Conservation (phyloP, 2,329 filamentous ascomycete species). For the Coniochaeta sp. region DNA sequence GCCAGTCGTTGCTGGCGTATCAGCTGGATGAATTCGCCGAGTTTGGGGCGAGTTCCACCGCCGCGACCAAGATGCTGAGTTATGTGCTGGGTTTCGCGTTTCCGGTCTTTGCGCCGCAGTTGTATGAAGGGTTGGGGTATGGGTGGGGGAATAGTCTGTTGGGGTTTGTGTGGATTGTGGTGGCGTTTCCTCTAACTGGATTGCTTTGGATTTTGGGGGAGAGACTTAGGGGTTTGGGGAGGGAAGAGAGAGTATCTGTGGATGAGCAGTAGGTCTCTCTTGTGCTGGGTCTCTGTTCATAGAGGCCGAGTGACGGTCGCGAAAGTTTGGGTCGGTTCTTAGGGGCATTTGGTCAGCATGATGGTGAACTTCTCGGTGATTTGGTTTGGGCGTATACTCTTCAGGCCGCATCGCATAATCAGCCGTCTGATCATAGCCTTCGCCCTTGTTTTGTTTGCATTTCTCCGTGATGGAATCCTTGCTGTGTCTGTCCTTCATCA, state of each 20-base stretch:
- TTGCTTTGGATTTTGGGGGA: conserved; percentile 11
- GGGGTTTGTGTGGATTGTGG: conserved; percentile 35
- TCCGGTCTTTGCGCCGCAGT: conserved; percentile 46
- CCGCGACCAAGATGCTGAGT: conserved; percentile 47
- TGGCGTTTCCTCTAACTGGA: conserved; percentile 33
- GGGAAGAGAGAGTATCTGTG: conserved; percentile 36
- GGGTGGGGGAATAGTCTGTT: conserved; percentile 36
- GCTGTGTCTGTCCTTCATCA: no score
- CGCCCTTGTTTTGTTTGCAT: no score
- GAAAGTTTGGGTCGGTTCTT: no score
- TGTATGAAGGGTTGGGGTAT: conserved; percentile 31
- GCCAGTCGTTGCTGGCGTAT: conserved; percentile 52
- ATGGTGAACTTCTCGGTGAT: no score
- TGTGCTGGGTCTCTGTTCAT: no score
- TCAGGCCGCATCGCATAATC: no score
- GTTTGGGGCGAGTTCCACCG: conserved; percentile 33
- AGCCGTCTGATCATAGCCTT: no score
- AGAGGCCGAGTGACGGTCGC: no score
- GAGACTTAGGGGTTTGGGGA: conserved; percentile 4
- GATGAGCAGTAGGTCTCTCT: no score
- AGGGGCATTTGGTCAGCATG: no score
- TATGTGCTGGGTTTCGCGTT: conserved; percentile 50
- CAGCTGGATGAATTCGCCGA: conserved; percentile 43
- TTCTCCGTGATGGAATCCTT: no score
- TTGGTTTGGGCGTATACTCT: no score